phyloP scores from a whole-genome alignment of 345 rosid species.

The Brassica incana region DNA sequence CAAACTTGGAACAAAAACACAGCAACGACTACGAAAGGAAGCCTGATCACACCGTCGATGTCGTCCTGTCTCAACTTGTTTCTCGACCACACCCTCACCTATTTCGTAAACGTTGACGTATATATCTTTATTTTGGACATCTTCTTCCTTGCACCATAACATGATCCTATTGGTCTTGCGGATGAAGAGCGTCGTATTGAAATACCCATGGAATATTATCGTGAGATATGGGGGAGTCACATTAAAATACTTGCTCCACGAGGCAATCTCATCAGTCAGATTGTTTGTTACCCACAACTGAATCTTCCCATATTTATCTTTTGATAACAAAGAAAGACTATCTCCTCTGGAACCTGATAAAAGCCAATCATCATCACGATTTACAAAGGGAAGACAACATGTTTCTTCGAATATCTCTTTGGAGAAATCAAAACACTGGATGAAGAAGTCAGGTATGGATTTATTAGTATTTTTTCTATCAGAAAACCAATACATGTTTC shows the following conservation, averaged over 20 bases:
- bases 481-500: too few species aligned
- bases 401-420: background rate
- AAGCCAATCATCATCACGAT: background rate
- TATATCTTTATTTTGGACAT: background rate
- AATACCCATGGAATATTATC: too few species aligned
- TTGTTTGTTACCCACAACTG: background rate
- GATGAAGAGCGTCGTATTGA: too few species aligned
- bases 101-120: conserved; percentile 7
- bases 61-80: background rate
- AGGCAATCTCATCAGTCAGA: background rate
- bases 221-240: background rate
- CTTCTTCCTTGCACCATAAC: background rate
- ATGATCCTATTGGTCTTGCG: background rate
- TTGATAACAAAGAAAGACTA: background rate
- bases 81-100: conserved; percentile 1
- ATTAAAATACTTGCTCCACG: background rate
- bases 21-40: too few species aligned
- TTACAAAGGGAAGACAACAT: background rate
- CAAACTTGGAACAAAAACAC: background rate
- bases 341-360: background rate
- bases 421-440: background rate
- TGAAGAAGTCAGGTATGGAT: background rate
- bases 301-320: background rate
- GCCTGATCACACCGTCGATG: background rate
- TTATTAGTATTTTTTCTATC: too few species aligned